Conservation (phyloP, 2,329 filamentous ascomycete species). For the Fusarium sp. region DNA sequence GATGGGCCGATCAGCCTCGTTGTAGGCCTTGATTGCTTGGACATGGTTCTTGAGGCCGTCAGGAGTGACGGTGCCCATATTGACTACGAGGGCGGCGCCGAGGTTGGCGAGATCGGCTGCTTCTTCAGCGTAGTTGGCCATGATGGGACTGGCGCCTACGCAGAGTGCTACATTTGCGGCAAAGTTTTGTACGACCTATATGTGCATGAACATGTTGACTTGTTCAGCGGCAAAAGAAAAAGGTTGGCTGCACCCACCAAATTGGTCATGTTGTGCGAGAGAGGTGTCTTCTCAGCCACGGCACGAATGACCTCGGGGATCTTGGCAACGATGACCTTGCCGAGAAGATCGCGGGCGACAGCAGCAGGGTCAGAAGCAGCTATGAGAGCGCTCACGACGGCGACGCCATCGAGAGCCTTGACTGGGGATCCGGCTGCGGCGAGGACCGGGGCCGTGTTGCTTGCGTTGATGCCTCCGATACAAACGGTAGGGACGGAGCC, state of each 20-base stretch:
- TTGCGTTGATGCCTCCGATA: constrained; percentile 86
- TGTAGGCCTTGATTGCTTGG: constrained; percentile 82
- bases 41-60: constrained; percentile 77
- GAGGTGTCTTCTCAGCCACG: constrained; percentile 70
- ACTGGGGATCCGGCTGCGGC: constrained; percentile 67
- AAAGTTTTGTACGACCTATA: constrained; percentile 84
- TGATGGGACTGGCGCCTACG: constrained; percentile 89
- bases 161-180: constrained; percentile 89
- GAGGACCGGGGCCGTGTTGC: constrained; percentile 77
- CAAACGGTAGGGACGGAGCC: constrained; percentile 72
- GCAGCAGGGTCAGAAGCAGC: constrained; percentile 72
- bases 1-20: constrained; percentile 75
- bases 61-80: constrained; percentile 91
- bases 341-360: constrained; percentile 67
- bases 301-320: constrained; percentile 62
- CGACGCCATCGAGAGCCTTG: constrained; percentile 80
- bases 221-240: neutral
- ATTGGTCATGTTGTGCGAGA: constrained; percentile 98
- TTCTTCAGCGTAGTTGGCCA: constrained; percentile 88
- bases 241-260: constrained; percentile 57
- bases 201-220: constrained; percentile 30
- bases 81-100: constrained; percentile 83
- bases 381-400: constrained; percentile 90
- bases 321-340: constrained; percentile 59
- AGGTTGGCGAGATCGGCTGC: constrained; percentile 80